phyloP scores from a whole-genome alignment of 805 yeast genomes.

The Scheffersomyces stipitis region DNA sequence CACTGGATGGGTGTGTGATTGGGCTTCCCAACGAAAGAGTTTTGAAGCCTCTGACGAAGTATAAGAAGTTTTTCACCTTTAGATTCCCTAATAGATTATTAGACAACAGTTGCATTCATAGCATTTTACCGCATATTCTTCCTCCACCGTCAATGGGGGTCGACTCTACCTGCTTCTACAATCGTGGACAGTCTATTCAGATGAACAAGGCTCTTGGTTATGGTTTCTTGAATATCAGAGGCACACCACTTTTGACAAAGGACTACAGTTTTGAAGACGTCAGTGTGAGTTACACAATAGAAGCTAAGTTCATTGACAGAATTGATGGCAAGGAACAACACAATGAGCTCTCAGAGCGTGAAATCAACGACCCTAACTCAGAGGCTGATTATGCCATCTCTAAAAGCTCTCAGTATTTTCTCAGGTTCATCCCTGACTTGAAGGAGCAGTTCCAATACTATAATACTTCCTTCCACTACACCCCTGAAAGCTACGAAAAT shows the following conservation, averaged over 20 bases:
- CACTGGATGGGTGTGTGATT: constrained; percentile 44
- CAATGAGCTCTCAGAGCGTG: constrained; percentile 29
- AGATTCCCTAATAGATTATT: constrained; percentile 54
- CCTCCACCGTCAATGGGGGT: constrained; percentile 47
- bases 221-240: constrained; percentile 49
- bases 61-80: constrained; percentile 60
- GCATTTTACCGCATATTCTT: constrained; percentile 35
- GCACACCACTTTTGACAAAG: constrained; percentile 52
- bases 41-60: constrained; percentile 47
- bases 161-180: constrained; percentile 36
- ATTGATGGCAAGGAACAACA: constrained; percentile 28
- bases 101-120: constrained; percentile 52
- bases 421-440: constrained; percentile 41
- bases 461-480: constrained; percentile 23
- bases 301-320: constrained; percentile 55
- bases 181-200: constrained; percentile 32
- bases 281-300: constrained; percentile 52
- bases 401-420: constrained; percentile 32
- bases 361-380: constrained; percentile 36
- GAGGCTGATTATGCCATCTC: constrained; percentile 37
- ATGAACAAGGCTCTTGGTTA: constrained; percentile 50
- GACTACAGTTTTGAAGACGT: constrained; percentile 47
- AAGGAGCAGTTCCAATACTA: constrained; percentile 25
- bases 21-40: constrained; percentile 53
- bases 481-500: constrained; percentile 27